Base-by-base conservation (phyloP, 1,139 yeast species). In the Sugiyamaella novakii region DNA sequence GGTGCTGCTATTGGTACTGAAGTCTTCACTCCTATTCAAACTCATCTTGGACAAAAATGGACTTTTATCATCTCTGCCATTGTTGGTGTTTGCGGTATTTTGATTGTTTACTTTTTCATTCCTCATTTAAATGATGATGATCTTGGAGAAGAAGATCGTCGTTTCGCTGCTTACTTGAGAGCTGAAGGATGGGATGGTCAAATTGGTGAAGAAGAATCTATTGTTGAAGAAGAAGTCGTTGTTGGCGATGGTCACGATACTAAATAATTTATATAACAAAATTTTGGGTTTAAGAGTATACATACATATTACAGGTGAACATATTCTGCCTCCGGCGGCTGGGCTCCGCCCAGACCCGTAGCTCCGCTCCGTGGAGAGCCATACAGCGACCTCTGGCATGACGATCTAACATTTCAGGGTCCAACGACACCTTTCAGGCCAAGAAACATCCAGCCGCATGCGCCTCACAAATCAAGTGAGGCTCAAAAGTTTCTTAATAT, bases 121-220 rank as follows among this genome's bases (percentile, higher is more conserved):
- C 92, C 92, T 14, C 85, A 84, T 59, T 74, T 82, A 56, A 87
- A 81, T 14, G 85, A 80, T 19, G 92, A 85, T 61, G 92, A 85
- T 62, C 76, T 85, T 56, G 72, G 80, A 73, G 72, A 73, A 59
- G 85, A 84, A 60, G 92, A 85, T 63, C 71, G 79, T 50, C 75
- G 72, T 53, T 84, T 83, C 65, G 78, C 80, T 58, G 78, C 76
- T 58, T 85, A 79, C 65, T 72, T 85, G 64, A 65, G 78, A 46
- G 76, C 70, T n/a, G 68, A 83, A 42, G 91, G 91, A 29, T 85
- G 87, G 86, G 67, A 63, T 15, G 89, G 88, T 31, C 64, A 68
- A 25, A 76, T 81, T 52, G 88, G 88, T 54, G 70, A 46, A 63
- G 49, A 40, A 14, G 36, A 35, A 6, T 28, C 36, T 12, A 41